A percentile compares a stretch with the other conserved stretches of the same genome.
phyloP scores from a whole-genome alignment of 2,329 filamentous ascomycete species.

The Botrytis pseudocinerea region DNA sequence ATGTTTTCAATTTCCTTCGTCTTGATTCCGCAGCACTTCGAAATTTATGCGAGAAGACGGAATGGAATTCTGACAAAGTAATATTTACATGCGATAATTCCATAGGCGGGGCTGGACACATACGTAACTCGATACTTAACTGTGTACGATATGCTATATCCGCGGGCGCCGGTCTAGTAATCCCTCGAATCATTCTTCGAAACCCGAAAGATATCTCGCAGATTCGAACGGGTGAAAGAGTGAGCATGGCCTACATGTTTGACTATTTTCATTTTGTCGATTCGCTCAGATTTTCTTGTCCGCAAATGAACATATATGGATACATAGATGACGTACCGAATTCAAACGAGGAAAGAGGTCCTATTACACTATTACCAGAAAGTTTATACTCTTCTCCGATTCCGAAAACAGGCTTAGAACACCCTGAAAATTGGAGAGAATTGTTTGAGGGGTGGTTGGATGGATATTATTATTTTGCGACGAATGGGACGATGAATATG shows the following conservation, averaged over 20 bases:
- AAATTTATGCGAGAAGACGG: slow-evolving; percentile 31
- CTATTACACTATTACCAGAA: slow-evolving; percentile 12
- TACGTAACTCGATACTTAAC: slow-evolving; percentile 38
- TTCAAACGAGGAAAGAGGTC: background rate
- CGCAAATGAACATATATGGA: slow-evolving; percentile 30
- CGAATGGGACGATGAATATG: background rate
- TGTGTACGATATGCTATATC: slow-evolving; percentile 39
- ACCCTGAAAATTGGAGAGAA: slow-evolving; percentile 1
- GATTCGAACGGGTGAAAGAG: slow-evolving; percentile 24
- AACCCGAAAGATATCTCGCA: slow-evolving; percentile 24
- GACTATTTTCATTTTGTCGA: slow-evolving; percentile 33
- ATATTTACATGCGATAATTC: slow-evolving; percentile 36
- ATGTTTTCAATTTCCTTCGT: slow-evolving; percentile 34
- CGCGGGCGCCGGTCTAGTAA: slow-evolving; percentile 34
- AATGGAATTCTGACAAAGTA: slow-evolving; percentile 33
- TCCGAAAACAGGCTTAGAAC: background rate
- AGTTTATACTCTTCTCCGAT: background rate
- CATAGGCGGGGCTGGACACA: slow-evolving; percentile 36
- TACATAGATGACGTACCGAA: slow-evolving; percentile 17
- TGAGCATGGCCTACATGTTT: slow-evolving; percentile 34
- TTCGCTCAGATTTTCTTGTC: slow-evolving; percentile 33
- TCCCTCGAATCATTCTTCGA: slow-evolving; percentile 32
- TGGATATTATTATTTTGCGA: background rate
- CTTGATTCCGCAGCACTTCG: slow-evolving; percentile 31
- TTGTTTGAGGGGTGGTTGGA: slow-evolving; percentile 5